Conservation (phyloP, 305 asterid genomes). For the Fraxinus sp. region DNA sequence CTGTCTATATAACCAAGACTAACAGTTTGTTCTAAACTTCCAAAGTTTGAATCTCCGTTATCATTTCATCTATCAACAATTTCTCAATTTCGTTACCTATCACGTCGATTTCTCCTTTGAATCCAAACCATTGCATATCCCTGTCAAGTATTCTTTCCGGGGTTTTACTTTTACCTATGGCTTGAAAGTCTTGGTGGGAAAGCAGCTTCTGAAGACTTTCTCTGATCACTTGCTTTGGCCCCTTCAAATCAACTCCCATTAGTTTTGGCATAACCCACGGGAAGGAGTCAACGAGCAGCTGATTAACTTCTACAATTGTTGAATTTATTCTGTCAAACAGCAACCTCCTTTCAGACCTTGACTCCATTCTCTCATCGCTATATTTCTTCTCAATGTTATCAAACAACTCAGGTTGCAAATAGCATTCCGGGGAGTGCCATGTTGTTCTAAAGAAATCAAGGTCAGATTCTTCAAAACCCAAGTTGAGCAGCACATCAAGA, state of each 20-base stretch:
- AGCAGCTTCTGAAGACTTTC: conserved; percentile 37
- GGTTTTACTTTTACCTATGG: conserved; percentile 25
- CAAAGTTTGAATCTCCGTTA: conserved; percentile 48
- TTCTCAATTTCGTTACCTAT: conserved; percentile 64
- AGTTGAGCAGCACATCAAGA: conserved; percentile 47
- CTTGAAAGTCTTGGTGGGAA: conserved; percentile 23
- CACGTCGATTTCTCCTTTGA: conserved; percentile 40
- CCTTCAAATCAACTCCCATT: conserved; percentile 15
- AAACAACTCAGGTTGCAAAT: conserved; percentile 48
- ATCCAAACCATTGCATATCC: conserved; percentile 63
- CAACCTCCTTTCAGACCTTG: conserved; percentile 46
- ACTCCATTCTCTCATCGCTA: conserved; percentile 26
- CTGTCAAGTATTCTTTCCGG: conserved; percentile 40
- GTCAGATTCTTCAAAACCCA: conserved; percentile 48
- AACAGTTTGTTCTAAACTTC: conserved; percentile 27
- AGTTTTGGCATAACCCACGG: conserved; percentile 51
- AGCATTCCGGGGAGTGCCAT: conserved; percentile 52
- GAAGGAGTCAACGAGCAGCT: conserved; percentile 34
- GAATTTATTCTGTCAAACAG: conserved; percentile 58
- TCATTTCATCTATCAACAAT: conserved; percentile 62
- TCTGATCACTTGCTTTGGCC: conserved; percentile 32
- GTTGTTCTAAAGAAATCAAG: conserved; percentile 32
- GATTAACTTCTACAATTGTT: conserved; percentile 41
- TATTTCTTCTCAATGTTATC: conserved; percentile 62
- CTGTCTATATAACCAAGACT: conserved; percentile 32